Conservation (phyloP, 495 filamentous ascomycete species). For the Clohesyomyces aquaticus region DNA sequence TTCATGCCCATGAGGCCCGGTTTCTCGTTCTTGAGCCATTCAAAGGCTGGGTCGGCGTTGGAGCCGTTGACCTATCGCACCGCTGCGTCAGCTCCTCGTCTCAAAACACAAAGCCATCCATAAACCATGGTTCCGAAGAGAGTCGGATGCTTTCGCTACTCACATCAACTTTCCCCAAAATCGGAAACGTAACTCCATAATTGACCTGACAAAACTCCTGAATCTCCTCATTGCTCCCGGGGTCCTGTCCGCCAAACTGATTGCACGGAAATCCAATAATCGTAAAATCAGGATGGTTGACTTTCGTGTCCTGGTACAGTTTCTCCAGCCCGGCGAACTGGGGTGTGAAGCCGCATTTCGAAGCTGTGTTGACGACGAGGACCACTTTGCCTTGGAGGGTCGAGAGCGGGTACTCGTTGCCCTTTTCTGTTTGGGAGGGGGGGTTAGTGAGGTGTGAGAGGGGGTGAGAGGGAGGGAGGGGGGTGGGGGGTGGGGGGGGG, state of each 20-base stretch:
- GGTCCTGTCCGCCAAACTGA: conserved; percentile 92
- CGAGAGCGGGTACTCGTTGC: conserved; percentile 67
- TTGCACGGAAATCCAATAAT: conserved; percentile 98
- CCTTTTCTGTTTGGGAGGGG: conserved; percentile 63
- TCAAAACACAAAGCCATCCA: too few relatives aligned
- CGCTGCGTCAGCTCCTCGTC: too few relatives aligned
- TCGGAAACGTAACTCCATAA: conserved; percentile 92
- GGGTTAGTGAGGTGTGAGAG: conserved; percentile 2
- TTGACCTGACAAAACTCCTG: conserved; percentile 90
- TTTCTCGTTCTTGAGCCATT: conserved; percentile 85
- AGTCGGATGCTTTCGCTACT: neutral
- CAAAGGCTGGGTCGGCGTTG: conserved; percentile 75
- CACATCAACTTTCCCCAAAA: conserved; percentile 82
- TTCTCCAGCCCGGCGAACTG: conserved; percentile 91
- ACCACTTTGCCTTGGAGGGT: conserved; percentile 86
- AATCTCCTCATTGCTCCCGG: conserved; percentile 86
- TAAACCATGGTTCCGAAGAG: too few relatives aligned
- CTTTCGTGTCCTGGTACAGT: conserved; percentile 77
- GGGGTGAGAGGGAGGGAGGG: neutral
- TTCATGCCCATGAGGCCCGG: conserved; percentile 84
- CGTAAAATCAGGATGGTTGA: conserved; percentile 70
- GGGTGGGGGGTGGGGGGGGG: conserved; percentile 1
- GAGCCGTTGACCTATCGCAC: conserved; percentile 85
- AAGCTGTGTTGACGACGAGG: conserved; percentile 96
- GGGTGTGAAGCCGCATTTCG: conserved; percentile 98